Conservation (phyloP, 2,329 filamentous ascomycete species). For the Aureobasidium mangrovei region DNA sequence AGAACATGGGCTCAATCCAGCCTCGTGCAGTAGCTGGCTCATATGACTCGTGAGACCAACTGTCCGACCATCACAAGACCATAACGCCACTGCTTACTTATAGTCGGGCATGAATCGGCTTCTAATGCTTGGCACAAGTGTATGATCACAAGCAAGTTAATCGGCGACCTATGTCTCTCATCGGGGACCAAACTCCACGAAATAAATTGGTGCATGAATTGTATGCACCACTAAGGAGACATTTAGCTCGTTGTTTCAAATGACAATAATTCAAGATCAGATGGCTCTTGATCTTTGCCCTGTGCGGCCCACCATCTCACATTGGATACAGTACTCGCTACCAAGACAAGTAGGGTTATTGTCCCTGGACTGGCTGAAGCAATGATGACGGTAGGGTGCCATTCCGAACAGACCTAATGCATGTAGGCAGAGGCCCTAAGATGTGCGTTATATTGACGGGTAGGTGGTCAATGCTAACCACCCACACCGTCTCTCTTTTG, state of each 20-base stretch:
- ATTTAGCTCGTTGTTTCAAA: neutral
- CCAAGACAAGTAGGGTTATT: neutral
- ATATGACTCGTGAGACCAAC: neutral
- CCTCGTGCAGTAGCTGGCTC: neutral
- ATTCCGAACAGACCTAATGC: neutral
- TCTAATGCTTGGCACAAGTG: neutral
- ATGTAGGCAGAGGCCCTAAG: neutral
- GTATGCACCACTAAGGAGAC: slow-evolving; percentile 2
- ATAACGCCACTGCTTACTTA: neutral
- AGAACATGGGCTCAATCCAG: neutral
- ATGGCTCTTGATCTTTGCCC: neutral
- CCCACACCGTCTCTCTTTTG: slow-evolving; percentile 1
- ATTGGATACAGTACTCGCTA: neutral
- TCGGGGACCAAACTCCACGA: neutral
- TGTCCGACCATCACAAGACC: neutral
- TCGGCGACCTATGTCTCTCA: neutral
- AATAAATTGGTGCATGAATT: neutral
- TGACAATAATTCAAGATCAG: neutral
- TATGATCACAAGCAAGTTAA: neutral
- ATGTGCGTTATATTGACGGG: neutral
- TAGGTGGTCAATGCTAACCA: slow-evolving; percentile 4
- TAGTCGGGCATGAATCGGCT: too few species aligned
- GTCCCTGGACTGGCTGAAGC: neutral
- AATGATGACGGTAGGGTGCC: neutral
- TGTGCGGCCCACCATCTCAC: neutral